Percentiles rank a stretch among this genome's conserved stretches.
These are phyloP conservation scores for Pyrenophora seminiperda DNA, from an alignment of 2,329 filamentous ascomycete genomes.

Conservation along the genomic window DNA sequence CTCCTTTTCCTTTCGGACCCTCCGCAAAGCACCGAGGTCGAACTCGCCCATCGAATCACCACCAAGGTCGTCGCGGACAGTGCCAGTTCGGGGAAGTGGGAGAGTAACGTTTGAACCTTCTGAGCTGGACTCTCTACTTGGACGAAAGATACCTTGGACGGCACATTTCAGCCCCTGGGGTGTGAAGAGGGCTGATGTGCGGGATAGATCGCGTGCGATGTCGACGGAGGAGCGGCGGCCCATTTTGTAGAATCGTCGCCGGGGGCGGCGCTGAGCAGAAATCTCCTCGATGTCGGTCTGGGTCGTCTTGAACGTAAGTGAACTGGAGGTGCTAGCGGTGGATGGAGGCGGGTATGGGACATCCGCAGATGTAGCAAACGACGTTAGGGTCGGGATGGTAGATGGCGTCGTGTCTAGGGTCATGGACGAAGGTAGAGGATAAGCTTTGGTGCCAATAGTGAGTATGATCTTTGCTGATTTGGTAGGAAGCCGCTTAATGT, in stretches of 20 bases:
- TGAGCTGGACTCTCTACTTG: constrained; percentile 37
- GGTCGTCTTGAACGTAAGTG: constrained; percentile 39
- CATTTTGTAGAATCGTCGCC: constrained; percentile 38
- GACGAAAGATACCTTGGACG: constrained; percentile 38
- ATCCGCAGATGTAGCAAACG: constrained; percentile 16
- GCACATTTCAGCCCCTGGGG: constrained; percentile 36
- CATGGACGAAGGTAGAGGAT: not conserved
- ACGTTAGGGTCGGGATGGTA: constrained; percentile 15
- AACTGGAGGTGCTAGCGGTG: constrained; percentile 28
- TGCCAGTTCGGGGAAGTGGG: constrained; percentile 34
- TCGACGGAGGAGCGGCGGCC: constrained; percentile 29
- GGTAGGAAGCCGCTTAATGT: constrained; percentile 41
- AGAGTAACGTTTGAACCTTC: constrained; percentile 43
- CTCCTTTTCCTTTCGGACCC: constrained; percentile 36
- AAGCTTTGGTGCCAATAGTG: constrained; percentile 35
- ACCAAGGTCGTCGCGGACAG: constrained; percentile 22
- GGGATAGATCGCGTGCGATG: constrained; percentile 26
- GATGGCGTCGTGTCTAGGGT: constrained; percentile 8
- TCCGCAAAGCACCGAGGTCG: constrained; percentile 34
- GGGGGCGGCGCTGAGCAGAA: constrained; percentile 27
- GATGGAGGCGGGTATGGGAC: constrained; percentile 21
- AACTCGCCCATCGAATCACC: constrained; percentile 26
- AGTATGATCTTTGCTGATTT: constrained; percentile 45
- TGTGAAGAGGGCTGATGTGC: constrained; percentile 21
- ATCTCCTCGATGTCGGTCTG: constrained; percentile 39